Evolutionary conservation across 768 basidiomycete genomes (phyloP), one percentile per base, ranked within the genome.

Genomic region (Psilocybe tampanensis): DNA sequence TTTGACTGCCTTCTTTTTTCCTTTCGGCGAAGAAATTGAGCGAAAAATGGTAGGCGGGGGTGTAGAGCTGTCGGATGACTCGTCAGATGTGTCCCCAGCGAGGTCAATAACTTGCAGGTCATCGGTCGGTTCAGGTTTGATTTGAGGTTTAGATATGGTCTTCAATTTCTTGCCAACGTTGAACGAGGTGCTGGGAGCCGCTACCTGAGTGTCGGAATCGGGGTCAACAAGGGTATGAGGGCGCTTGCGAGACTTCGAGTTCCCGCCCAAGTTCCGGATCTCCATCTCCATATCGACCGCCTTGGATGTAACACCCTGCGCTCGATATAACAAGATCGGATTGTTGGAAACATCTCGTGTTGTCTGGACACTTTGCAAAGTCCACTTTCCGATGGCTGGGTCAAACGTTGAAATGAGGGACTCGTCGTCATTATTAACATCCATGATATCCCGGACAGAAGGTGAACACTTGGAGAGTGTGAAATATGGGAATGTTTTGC

Each of bases 301-400:
- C 18, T 24, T 41, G 8, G 22, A 34, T 32, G 19, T n/a, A n/a
- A 45, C 50, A 7, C 45, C 52, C n/a, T 33, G 47, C n/a, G 47
- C 52, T n/a, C 57, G 57, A 19, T 59, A 59, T 13, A 59, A 33
- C 2, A 59, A 24, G 7, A n/a, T 59, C 8, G 52, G 52, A 33
- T 44, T 21, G 8, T 29, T 8, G 8, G 44, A 23, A 1, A 53
- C 22, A 32, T 47, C 18, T 19, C 52, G 44, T 8, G 52, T 26
- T 8, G 44, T 54, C 34, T 32, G 29, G 18, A 19, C 18, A 17
- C 15, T 45, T 4, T 59, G 57, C 7, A 26, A 29, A 8, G 26
- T 33, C 57, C 57, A 59, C 9, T 22, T 11, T 21, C 22, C 24
- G 11, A 34, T n/a, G 22, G 17, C 19, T 12, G 47, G 44, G 26